A percentile compares a stretch with the other conserved stretches of the same genome.
Evolutionary conservation across 805 yeast species (phyloP).

Genomic region (Saccharomyces jurei): DNA sequence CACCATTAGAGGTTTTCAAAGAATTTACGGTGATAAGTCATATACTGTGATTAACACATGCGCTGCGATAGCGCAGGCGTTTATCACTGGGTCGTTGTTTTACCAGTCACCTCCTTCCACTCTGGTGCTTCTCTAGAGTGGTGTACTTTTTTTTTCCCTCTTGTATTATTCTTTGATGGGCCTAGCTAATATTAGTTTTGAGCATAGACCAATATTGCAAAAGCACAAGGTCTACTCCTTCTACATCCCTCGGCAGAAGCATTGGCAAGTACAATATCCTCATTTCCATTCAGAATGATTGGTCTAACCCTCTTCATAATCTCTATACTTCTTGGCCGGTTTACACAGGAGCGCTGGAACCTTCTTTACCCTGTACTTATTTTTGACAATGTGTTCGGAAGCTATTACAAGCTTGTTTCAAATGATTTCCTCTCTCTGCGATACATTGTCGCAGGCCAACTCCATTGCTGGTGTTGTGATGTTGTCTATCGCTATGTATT

Average conservation of each 20-base stretch:
- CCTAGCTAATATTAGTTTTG: constrained; percentile 42
- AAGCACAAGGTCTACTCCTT: constrained; percentile 68
- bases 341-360: constrained; percentile 44
- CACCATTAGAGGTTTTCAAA: constrained; percentile 45
- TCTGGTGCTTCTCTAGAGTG: constrained; percentile 58
- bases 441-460: constrained; percentile 46
- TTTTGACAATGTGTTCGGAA: constrained; percentile 25
- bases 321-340: constrained; percentile 49
- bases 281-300: constrained; percentile 53
- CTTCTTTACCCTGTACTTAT: constrained; percentile 45
- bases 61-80: constrained; percentile 41
- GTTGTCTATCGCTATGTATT: constrained; percentile 44
- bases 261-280: constrained; percentile 50
- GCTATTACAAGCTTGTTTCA: constrained; percentile 38
- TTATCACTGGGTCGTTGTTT: constrained; percentile 57
- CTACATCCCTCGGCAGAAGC: constrained; percentile 75
- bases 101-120: constrained; percentile 45
- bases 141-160: constrained; percentile 51
- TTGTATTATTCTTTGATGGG: constrained; percentile 46
- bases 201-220: constrained; percentile 50
- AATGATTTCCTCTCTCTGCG: constrained; percentile 43
- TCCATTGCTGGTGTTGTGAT: constrained; percentile 47
- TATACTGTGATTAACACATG: constrained; percentile 29
- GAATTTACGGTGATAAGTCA: constrained; percentile 52
- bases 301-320: constrained; percentile 40